These are phyloP conservation scores for Plectosphaerella cucumerina DNA, from an alignment of 2,329 filamentous ascomycete species.

Conservation along the genomic window DNA sequence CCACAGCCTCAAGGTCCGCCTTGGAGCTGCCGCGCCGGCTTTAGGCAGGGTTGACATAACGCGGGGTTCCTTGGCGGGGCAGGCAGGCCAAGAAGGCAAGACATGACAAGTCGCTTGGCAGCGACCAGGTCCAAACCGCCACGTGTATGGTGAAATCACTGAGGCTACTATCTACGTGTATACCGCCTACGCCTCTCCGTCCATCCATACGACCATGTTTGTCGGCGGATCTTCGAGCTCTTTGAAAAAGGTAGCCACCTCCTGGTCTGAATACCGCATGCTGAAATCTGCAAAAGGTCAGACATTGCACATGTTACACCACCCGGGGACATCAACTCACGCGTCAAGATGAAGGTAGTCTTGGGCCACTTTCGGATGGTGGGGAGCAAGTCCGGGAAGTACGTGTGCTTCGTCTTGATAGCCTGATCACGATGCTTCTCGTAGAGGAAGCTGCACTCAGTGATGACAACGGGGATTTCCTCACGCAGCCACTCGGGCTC, in stretches of 20 bases:
- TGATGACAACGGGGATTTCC: constrained; percentile 40
- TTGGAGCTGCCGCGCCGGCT: no score
- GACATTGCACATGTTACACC: no score
- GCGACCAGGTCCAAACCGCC: no score
- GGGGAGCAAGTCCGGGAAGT: constrained; percentile 40
- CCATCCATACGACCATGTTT: constrained; percentile 45
- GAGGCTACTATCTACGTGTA: no score
- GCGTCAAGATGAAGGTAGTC: constrained; percentile 42
- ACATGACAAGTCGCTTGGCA: no score
- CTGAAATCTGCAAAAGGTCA: constrained; percentile 30
- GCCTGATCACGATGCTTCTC: constrained; percentile 39
- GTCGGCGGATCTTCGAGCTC: constrained; percentile 29
- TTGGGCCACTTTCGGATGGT: constrained; percentile 36
- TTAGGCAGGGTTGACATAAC: no score
- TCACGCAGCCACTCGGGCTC: constrained; percentile 33
- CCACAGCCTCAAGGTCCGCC: no score
- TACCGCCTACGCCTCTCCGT: constrained; percentile 19
- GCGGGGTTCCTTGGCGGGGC: no score
- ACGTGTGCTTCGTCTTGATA: constrained; percentile 41
- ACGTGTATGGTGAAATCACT: no score
- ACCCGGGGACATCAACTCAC: no score
- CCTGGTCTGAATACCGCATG: constrained; percentile 33
- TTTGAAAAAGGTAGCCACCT: constrained; percentile 35
- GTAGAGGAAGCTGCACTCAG: constrained; percentile 43
- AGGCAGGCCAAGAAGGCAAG: no score